Evolutionary conservation across 202 grass and related monocot species (phyloP).

Genomic region (Elaeis oleifera): DNA sequence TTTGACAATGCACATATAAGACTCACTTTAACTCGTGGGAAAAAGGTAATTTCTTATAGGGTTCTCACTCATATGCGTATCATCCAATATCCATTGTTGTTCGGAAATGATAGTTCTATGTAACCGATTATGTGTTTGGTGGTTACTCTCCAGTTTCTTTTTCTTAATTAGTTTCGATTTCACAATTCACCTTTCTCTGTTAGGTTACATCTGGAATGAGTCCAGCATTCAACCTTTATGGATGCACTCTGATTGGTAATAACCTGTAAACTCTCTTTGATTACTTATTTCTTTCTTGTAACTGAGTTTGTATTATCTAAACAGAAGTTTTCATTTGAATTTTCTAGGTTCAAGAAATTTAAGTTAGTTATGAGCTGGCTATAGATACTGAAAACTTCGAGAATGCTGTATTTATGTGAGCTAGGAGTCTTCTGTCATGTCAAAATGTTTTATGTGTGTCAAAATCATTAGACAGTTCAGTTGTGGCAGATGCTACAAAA

Average conservation of each 20-base stretch:
- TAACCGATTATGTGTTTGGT: too few species aligned
- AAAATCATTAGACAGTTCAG: too few species aligned
- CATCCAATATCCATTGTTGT: conserved; percentile 9
- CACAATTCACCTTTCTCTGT: conserved; percentile 15
- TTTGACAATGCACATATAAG: conserved; percentile 94
- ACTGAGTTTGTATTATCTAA: background rate
- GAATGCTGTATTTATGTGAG: too few species aligned
- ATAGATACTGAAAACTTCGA: too few species aligned
- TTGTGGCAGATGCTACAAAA: too few species aligned
- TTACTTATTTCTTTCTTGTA: background rate
- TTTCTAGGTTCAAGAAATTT: too few species aligned
- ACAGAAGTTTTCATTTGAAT: too few species aligned
- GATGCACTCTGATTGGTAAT: conserved; percentile 85
- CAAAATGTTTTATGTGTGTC: too few species aligned
- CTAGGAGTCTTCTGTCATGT: too few species aligned
- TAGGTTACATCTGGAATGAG: conserved; percentile 99
- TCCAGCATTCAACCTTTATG: conserved; percentile 94
- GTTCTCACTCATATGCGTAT: background rate
- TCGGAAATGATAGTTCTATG: conserved; percentile 21
- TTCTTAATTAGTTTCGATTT: conserved; percentile 22
- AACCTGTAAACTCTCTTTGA: conserved; percentile 1
- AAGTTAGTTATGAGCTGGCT: too few species aligned
- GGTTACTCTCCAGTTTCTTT: background rate
- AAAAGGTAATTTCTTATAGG: conserved; percentile 50
- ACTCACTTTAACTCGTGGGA: conserved; percentile 84